A percentile compares a stretch with the other conserved stretches of the same genome.
Evolutionary conservation across 1,284 basidiomycete species (phyloP).

Genomic region (Leccinum brunneo-olivaceum): DNA sequence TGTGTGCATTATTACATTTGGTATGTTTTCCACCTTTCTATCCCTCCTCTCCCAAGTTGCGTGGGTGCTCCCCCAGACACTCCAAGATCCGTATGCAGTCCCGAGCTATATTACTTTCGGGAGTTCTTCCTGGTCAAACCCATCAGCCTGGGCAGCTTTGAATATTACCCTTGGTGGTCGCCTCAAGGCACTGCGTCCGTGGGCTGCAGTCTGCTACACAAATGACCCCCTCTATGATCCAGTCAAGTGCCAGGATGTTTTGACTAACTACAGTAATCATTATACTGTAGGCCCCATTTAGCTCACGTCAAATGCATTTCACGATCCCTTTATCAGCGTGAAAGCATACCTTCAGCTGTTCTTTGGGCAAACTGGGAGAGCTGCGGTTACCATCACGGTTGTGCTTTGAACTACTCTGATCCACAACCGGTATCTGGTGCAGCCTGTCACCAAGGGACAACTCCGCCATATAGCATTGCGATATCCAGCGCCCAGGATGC

Average conservation of each 20-base stretch:
- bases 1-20: no score
- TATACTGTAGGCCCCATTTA: not conserved
- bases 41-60: not conserved
- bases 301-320: not conserved
- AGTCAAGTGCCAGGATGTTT: conserved; percentile 1
- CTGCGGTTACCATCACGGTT: conserved; percentile 12
- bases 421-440: conserved; percentile 11
- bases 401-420: conserved; percentile 13
- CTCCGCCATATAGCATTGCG: conserved; percentile 13
- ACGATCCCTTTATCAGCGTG: conserved; percentile 2
- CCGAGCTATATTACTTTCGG: not conserved
- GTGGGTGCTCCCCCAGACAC: not conserved
- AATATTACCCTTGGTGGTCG: conserved; percentile 7
- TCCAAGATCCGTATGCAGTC: conserved; percentile 3
- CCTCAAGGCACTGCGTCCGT: conserved; percentile 7
- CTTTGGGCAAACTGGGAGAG: conserved; percentile 18
- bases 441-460: conserved; percentile 12
- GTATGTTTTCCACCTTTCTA: not conserved
- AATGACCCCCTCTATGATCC: conserved; percentile 6
- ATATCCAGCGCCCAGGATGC: conserved; percentile 14
- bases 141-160: conserved; percentile 4
- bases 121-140: conserved; percentile 4
- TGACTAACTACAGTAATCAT: conserved; percentile 5
- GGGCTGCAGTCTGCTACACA: conserved; percentile 7
- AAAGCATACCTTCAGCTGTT: conserved; percentile 10